Evolutionary conservation across 768 basidiomycete genomes (phyloP).

Genomic region (Filobasidium floriforme): DNA sequence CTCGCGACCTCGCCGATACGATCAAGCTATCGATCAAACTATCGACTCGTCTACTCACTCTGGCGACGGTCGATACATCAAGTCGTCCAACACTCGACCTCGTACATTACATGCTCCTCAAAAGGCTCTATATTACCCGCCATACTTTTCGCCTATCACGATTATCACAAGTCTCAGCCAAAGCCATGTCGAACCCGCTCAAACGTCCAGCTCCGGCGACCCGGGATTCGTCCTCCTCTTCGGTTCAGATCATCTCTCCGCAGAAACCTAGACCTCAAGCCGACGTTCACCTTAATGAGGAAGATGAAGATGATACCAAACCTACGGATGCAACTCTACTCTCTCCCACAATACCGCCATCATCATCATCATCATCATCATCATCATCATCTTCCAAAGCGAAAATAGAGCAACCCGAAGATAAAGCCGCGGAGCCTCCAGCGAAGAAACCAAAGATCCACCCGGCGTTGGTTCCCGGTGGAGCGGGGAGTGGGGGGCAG

Average conservation of each 20-base stretch:
- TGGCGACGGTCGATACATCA: too few species aligned
- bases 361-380: not conserved
- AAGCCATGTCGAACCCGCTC: not conserved
- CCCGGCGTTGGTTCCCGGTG: not conserved
- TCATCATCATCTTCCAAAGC: too few species aligned
- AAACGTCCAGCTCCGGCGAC: not conserved
- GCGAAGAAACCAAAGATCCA: conserved; percentile 4
- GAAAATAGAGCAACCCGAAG: not conserved
- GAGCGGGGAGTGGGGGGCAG: not conserved
- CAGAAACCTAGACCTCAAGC: too few species aligned
- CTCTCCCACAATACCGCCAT: not conserved
- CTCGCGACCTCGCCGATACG: too few species aligned
- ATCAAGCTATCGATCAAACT: too few species aligned
- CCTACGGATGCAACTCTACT: too few species aligned
- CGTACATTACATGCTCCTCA: not conserved
- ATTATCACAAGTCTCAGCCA: not conserved
- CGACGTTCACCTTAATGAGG: too few species aligned
- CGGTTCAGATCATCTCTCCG: not conserved
- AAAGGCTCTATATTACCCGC: too few species aligned
- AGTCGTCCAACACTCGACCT: not conserved
- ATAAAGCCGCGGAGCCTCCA: not conserved
- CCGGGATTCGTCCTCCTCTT: not conserved
- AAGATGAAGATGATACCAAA: too few species aligned
- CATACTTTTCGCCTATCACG: not conserved
- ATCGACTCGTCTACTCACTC: too few species aligned